A percentile compares a stretch with the other conserved stretches of the same genome.
Evolutionary conservation across 2,329 filamentous ascomycete species (phyloP).

Genomic region (Xylariomycetidae sp.): DNA sequence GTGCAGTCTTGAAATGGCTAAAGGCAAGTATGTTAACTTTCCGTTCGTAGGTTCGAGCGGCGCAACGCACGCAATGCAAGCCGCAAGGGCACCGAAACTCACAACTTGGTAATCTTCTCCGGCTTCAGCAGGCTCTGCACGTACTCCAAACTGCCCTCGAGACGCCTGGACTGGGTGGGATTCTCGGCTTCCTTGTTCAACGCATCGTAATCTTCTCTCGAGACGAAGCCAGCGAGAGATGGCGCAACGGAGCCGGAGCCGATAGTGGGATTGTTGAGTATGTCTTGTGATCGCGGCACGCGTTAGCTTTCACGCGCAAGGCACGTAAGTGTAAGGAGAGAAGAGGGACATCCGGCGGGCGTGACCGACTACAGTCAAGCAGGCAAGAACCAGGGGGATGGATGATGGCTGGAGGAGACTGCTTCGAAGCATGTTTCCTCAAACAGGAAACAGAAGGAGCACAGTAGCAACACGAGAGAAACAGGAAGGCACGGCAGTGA

Average conservation of each 20-base stretch:
- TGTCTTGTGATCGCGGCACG: constrained; percentile 38
- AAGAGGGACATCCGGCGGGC: background rate
- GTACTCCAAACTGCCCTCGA: constrained; percentile 68
- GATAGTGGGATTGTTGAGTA: constrained; percentile 59
- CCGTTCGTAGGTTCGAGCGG: too few relatives aligned
- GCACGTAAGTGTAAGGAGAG: background rate
- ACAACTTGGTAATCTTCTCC: constrained; percentile 66
- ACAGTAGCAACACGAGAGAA: background rate
- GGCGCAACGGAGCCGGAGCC: constrained; percentile 49
- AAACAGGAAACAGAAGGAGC: background rate
- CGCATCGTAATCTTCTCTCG: constrained; percentile 52
- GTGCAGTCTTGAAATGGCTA: constrained; percentile 54
- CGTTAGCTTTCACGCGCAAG: constrained; percentile 8
- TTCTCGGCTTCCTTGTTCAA: constrained; percentile 65
- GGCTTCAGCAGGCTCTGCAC: constrained; percentile 68
- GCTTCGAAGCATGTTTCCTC: too few relatives aligned
- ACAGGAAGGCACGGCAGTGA: constrained; percentile 3
- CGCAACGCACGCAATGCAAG: too few relatives aligned
- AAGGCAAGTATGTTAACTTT: constrained; percentile 6
- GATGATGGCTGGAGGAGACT: background rate
- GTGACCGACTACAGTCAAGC: background rate
- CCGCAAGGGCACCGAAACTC: constrained; percentile 19
- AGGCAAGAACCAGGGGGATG: background rate
- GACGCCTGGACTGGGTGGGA: constrained; percentile 53
- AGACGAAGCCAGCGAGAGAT: constrained; percentile 45